Conservation (phyloP, 768 basidiomycete species). For the Xerocomellus chrysenteron region DNA sequence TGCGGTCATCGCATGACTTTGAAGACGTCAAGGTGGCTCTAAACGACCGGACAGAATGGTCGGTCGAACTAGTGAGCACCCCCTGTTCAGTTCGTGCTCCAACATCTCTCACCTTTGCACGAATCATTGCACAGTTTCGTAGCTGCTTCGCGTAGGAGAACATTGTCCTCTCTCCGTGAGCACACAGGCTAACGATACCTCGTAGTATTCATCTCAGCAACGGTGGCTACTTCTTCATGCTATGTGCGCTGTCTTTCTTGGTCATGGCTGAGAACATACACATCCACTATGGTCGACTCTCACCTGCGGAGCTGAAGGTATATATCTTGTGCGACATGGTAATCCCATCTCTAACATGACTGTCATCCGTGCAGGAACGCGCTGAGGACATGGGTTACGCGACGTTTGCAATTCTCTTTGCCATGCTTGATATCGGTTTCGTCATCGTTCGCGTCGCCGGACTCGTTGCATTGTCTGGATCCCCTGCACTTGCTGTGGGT, state of each 20-base stretch:
- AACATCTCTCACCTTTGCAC: not conserved
- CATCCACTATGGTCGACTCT: conserved; percentile 17
- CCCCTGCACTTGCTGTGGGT: conserved; percentile 2
- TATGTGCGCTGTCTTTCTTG: conserved; percentile 10
- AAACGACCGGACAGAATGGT: conserved; percentile 11
- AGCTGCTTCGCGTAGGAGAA: conserved; percentile 7
- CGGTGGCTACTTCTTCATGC: conserved; percentile 3
- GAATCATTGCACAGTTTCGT: not conserved
- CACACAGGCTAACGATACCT: not conserved
- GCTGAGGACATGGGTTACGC: conserved; percentile 2
- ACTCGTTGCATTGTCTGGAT: conserved; percentile 7
- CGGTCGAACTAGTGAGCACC: conserved; percentile 18
- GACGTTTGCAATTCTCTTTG: conserved; percentile 7
- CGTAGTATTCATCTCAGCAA: conserved; percentile 13
- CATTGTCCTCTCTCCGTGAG: not conserved
- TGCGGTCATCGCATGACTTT: conserved; percentile 15
- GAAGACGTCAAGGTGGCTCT: conserved; percentile 14
- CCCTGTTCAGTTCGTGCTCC: no score
- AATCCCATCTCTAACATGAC: no score
- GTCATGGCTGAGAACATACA: conserved; percentile 18
- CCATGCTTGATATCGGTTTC: conserved; percentile 8
- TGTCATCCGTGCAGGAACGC: not conserved
- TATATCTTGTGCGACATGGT: not conserved
- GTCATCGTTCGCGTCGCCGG: conserved; percentile 11
- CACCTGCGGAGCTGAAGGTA: conserved; percentile 20